Evolutionary conservation across 2,329 filamentous ascomycete species (phyloP).

Genomic region (Chaetothyriales sp.): DNA sequence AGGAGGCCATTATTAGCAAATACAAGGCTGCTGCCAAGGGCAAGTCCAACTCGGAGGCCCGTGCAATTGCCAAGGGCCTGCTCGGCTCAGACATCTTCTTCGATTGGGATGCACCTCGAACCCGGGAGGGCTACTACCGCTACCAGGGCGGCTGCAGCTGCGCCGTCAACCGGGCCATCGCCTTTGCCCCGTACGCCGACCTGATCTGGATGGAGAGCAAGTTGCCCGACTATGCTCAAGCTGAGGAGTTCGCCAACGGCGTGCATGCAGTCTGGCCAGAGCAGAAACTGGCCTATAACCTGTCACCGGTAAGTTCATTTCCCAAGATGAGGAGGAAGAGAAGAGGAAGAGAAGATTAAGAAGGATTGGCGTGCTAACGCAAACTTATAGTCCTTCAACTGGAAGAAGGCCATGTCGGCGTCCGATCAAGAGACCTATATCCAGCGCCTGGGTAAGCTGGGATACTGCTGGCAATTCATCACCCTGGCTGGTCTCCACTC

Average conservation of each 20-base stretch:
- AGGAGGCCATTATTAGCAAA: constrained; percentile 48
- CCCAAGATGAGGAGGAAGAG: background rate
- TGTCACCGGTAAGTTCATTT: constrained; percentile 46
- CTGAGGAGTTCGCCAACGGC: constrained; percentile 80
- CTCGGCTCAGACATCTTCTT: constrained; percentile 74
- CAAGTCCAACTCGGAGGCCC: constrained; percentile 71
- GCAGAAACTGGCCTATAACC: constrained; percentile 97
- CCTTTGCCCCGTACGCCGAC: constrained; percentile 85
- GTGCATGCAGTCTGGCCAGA: constrained; percentile 92
- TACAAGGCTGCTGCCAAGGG: constrained; percentile 58
- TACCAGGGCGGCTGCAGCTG: constrained; percentile 83
- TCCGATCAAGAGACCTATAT: constrained; percentile 97
- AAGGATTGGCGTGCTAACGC: background rate
- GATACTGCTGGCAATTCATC: constrained; percentile 99
- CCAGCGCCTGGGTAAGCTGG: constrained; percentile 64
- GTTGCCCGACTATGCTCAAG: constrained; percentile 79
- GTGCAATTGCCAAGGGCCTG: constrained; percentile 60
- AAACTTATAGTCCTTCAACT: constrained; percentile 55
- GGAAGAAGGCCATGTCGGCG: constrained; percentile 90
- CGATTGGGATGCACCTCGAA: constrained; percentile 88
- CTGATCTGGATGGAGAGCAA: constrained; percentile 99
- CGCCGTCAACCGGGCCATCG: constrained; percentile 75
- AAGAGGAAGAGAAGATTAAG: background rate
- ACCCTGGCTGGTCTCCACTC: constrained; percentile 95
- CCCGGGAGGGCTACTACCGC: constrained; percentile 88